Evolutionary conservation across 352 stramenopile species (phyloP), one percentile per base, ranked within the genome.

Genomic region (Globisporangium nunn): DNA sequence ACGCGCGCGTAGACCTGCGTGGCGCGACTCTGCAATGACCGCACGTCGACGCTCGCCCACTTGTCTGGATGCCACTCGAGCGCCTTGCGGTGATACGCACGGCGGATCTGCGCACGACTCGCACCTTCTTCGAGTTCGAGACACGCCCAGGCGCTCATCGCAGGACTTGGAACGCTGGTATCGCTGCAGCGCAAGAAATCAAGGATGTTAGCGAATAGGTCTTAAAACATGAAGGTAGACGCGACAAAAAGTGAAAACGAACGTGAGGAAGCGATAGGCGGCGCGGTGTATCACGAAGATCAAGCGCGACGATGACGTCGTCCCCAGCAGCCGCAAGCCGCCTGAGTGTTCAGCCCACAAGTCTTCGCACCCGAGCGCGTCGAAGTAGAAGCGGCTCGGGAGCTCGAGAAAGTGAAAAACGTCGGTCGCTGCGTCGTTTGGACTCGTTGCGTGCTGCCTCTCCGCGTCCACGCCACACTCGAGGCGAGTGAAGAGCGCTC

Each of bases 11-110:
- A 87, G 37, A 79, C 52, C 31, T 58, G 52, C 11, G 63, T 44
- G 5, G 76, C 59, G 47, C 70, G 57, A 3, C 54, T 52, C 5
- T 66, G 75, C 59, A 81, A 59, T 4, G 50, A n/a, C n/a, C 59
- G 48, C 51, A 66, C 61, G 31, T 67, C 49, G 6, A 50, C 40
- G 35, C 66, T 54, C 29, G 72, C 59, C 75, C 80, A 87, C 62
- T 85, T 87, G 66, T 90, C 80, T 8, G 80, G 77, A 62, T 90
- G 77, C 75, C 78, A 90, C 58, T 85, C 70, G 50, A 90, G 66
- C 33, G 75, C 81, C 3, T 66, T 68, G n/a, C 59, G 65, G 51
- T 88, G 80, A 52, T 87, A 88, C 39, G 74, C 77, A 7, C 63
- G 68, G 12, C 77, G 74, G 61, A 90, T 81, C 15, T 59, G 64